Percentiles rank a stretch among this genome's conserved stretches.
Conservation (phyloP, 139 green algal genomes). For the Coelastrella sp. region DNA sequence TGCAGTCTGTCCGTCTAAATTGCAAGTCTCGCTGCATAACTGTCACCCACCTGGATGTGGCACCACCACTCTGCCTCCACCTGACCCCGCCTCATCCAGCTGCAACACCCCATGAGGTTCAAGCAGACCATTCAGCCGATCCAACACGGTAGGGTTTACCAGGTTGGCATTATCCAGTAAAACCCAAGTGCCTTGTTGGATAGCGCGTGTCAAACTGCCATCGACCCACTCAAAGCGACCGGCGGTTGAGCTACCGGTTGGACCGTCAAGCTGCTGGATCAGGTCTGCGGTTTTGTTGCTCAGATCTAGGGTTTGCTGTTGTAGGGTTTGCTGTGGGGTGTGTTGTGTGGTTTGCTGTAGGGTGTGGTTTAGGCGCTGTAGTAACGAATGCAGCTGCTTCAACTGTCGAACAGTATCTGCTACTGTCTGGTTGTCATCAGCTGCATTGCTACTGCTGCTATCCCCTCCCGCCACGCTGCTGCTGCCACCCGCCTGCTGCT, state of each 20-base stretch:
- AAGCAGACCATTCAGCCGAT: slow-evolving; percentile 97
- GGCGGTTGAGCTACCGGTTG: slow-evolving; percentile 54
- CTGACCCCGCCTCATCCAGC: slow-evolving; percentile 88
- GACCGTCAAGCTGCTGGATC: slow-evolving; percentile 9
- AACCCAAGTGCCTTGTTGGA: slow-evolving; percentile 92
- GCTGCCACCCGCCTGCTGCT: not conserved
- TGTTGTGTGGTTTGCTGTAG: slow-evolving; percentile 2
- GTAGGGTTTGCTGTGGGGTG: slow-evolving; percentile 2
- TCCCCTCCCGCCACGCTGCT: no score
- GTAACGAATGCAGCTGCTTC: not conserved
- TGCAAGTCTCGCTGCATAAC: no score
- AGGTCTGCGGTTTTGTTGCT: not conserved
- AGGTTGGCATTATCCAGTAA: slow-evolving; percentile 98
- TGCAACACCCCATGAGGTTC: slow-evolving; percentile 90
- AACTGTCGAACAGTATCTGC: slow-evolving; percentile 30
- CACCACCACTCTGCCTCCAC: slow-evolving; percentile 73
- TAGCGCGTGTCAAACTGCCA: slow-evolving; percentile 87
- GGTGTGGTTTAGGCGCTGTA: not conserved
- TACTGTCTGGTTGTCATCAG: not conserved
- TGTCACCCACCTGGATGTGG: slow-evolving; percentile 75
- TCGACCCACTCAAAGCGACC: slow-evolving; percentile 99
- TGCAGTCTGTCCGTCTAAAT: no score
- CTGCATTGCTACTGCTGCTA: no score
- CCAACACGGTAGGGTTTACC: slow-evolving; percentile 96
- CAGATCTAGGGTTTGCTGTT: not conserved